Percentiles rank a stretch among this genome's conserved stretches.
Evolutionary conservation across 2,329 filamentous ascomycete species (phyloP).

Genomic region (Apiospora sp.): DNA sequence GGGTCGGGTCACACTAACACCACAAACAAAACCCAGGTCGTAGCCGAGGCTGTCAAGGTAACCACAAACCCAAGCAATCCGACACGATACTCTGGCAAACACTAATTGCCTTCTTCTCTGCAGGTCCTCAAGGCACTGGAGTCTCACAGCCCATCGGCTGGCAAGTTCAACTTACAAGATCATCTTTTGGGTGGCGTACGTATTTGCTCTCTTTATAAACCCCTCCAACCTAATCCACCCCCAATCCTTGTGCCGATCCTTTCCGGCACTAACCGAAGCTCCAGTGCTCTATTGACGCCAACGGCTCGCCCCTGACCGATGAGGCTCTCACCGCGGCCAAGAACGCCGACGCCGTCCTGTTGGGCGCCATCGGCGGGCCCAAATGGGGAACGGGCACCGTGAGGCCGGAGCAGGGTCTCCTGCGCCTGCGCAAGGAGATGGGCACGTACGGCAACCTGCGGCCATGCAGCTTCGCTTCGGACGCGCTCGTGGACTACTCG

Average conservation of each 20-base stretch:
- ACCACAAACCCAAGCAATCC: neutral
- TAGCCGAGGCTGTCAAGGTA: constrained; percentile 87
- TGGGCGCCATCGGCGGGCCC: constrained; percentile 94
- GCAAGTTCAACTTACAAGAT: constrained; percentile 87
- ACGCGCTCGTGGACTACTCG: constrained; percentile 82
- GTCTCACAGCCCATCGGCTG: constrained; percentile 70
- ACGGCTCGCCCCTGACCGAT: constrained; percentile 81
- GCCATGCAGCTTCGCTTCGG: constrained; percentile 94
- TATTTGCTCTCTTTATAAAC: constrained; percentile 20
- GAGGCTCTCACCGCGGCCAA: constrained; percentile 85
- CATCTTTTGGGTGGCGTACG: constrained; percentile 83
- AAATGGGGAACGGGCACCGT: constrained; percentile 92
- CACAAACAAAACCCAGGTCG: constrained; percentile 60
- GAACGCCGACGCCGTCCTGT: constrained; percentile 85
- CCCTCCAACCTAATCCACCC: constrained; percentile 27
- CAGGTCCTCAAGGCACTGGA: constrained; percentile 84
- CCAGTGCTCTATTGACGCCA: constrained; percentile 87
- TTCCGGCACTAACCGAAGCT: constrained; percentile 8
- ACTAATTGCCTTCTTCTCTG: neutral
- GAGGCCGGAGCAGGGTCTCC: constrained; percentile 90
- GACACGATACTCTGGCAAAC: no score
- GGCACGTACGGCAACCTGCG: constrained; percentile 93
- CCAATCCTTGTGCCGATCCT: constrained; percentile 11
- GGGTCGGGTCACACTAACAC: constrained; percentile 1
- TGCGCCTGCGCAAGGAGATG: constrained; percentile 92